Percentiles rank a stretch among this genome's conserved stretches.
phyloP scores from a whole-genome alignment of 495 filamentous ascomycete genomes.

The Lasiosphaeria miniovina region DNA sequence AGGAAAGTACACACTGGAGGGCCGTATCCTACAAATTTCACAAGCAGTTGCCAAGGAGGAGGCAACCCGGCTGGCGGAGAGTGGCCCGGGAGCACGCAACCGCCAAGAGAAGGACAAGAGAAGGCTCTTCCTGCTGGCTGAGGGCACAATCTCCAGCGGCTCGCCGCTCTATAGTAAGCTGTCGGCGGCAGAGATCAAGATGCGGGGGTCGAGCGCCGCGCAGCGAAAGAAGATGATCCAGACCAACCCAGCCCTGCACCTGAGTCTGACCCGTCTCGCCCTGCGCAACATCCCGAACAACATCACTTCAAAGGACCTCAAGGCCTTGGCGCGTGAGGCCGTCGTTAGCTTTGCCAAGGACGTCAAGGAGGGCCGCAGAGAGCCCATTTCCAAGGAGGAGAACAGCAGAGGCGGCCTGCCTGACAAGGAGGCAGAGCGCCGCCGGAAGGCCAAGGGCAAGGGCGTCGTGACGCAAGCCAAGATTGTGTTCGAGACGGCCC shows the following conservation, averaged over 20 bases:
- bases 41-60: conserved; percentile 79
- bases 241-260: conserved; percentile 82
- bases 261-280: conserved; percentile 89
- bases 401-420: conserved; percentile 68
- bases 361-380: conserved; percentile 67
- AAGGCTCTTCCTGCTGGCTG: conserved; percentile 82
- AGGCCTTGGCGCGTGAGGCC: conserved; percentile 82
- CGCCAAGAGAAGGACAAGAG: conserved; percentile 74
- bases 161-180: conserved; percentile 73
- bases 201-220: conserved; percentile 82
- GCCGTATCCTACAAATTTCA: conserved; percentile 78
- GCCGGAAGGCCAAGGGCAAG: conserved; percentile 76
- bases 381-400: conserved; percentile 84
- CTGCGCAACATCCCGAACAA: conserved; percentile 88
- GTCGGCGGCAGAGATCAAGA: conserved; percentile 73
- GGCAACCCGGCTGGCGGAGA: conserved; percentile 69
- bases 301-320: conserved; percentile 83
- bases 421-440: conserved; percentile 73
- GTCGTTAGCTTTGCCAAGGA: conserved; percentile 92
- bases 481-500: conserved; percentile 81
- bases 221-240: conserved; percentile 89
- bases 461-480: conserved; percentile 96
- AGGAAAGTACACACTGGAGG: conserved; percentile 85
- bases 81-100: conserved; percentile 60
- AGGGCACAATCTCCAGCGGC: conserved; percentile 73